Evolutionary conservation across 2,329 filamentous ascomycete genomes (phyloP).

Genomic region (Nigrospora oryzae): DNA sequence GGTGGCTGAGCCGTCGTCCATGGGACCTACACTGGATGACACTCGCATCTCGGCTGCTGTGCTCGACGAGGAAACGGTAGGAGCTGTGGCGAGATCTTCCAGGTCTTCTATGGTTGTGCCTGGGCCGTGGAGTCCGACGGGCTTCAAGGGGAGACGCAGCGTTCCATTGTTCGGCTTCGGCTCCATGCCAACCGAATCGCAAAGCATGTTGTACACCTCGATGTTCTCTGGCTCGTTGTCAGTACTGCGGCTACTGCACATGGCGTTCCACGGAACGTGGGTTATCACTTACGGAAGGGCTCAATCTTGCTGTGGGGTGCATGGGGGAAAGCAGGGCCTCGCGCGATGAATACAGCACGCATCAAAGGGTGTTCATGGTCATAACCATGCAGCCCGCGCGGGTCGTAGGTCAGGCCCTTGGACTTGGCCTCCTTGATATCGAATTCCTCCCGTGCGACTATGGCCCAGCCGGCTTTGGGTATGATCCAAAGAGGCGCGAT

Average conservation of each 20-base stretch:
- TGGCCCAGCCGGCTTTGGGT: slow-evolving; percentile 85
- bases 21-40: no score
- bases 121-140: slow-evolving; percentile 51
- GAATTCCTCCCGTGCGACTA: slow-evolving; percentile 74
- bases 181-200: slow-evolving; percentile 70
- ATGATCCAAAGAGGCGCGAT: slow-evolving; percentile 95
- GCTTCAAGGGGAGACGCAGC: slow-evolving; percentile 59
- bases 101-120: slow-evolving; percentile 33
- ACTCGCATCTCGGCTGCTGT: neutral
- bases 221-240: slow-evolving; percentile 61
- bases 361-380: slow-evolving; percentile 92
- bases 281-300: slow-evolving; percentile 65
- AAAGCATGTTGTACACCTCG: slow-evolving; percentile 91
- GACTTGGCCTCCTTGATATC: slow-evolving; percentile 59
- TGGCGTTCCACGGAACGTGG: neutral
- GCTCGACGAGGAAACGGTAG: slow-evolving; percentile 7
- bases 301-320: slow-evolving; percentile 70
- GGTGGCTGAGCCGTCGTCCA: no score
- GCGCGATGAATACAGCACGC: slow-evolving; percentile 89
- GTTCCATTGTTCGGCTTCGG: slow-evolving; percentile 84
- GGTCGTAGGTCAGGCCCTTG: slow-evolving; percentile 63
- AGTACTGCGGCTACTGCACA: neutral
- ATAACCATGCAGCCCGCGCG: slow-evolving; percentile 84
- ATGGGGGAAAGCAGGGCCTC: slow-evolving; percentile 88
- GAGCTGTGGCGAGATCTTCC: slow-evolving; percentile 37